Percentiles rank a stretch among this genome's conserved stretches.
phyloP scores from a whole-genome alignment of 2,329 filamentous ascomycete species.

The Apiospora saccharicola region DNA sequence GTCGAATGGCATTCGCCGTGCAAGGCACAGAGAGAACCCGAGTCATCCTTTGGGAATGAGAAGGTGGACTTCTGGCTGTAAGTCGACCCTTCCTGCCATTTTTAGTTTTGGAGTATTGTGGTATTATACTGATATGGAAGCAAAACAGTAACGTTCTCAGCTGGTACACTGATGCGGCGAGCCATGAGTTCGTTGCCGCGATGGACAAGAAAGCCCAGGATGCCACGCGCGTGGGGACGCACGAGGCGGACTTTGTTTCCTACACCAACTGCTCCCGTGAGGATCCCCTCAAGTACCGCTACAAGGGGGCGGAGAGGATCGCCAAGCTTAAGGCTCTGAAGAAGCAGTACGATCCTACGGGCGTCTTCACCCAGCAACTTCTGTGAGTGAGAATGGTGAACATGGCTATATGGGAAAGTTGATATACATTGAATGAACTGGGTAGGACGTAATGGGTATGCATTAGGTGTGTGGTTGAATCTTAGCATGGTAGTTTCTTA shows the following conservation, averaged over 20 bases:
- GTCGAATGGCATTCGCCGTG: conserved; percentile 28
- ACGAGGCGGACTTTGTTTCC: neutral
- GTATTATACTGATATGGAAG: neutral
- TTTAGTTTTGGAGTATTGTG: neutral
- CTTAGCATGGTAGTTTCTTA: neutral
- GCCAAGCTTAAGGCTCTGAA: neutral
- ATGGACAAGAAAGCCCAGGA: neutral
- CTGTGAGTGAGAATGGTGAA: too few relatives aligned
- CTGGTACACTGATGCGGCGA: conserved; percentile 10
- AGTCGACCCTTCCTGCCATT: conserved; percentile 20
- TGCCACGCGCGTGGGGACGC: neutral
- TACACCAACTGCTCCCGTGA: neutral
- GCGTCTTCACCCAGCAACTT: neutral
- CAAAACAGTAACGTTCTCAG: conserved; percentile 12
- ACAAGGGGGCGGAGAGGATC: neutral
- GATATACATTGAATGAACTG: neutral
- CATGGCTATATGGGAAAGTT: neutral
- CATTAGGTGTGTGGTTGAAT: neutral
- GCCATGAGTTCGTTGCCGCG: conserved; percentile 1
- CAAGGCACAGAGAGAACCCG: neutral
- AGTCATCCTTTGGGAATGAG: neutral
- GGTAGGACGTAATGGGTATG: neutral
- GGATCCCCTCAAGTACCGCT: neutral
- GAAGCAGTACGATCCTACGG: neutral
- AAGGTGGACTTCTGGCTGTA: conserved; percentile 23